Conservation (phyloP, 2,329 filamentous ascomycete genomes). For the Lecanosticta acicola region DNA sequence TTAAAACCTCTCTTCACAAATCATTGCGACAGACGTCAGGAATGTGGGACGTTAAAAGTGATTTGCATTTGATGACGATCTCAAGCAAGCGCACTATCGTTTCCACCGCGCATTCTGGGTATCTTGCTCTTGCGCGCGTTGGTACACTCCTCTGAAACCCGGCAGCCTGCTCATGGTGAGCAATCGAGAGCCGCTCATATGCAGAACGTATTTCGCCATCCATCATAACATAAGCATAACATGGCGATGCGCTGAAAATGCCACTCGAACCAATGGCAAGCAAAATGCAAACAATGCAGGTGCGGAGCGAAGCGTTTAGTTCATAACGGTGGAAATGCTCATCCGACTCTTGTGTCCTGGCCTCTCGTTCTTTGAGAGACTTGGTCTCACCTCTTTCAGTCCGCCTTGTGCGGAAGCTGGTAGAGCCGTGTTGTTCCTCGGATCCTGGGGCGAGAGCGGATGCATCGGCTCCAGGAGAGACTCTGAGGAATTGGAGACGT, state of each 20-base stretch:
- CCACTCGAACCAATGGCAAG: no score
- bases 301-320: constrained; percentile 9
- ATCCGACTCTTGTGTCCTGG: constrained; percentile 9
- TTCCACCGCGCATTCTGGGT: neutral
- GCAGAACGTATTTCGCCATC: neutral
- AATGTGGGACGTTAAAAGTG: neutral
- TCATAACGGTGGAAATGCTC: constrained; percentile 14
- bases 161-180: neutral
- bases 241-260: neutral
- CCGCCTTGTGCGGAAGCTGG: constrained; percentile 2
- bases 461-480: constrained; percentile 20
- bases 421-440: constrained; percentile 21
- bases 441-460: constrained; percentile 21
- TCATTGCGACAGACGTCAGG: neutral
- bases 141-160: neutral
- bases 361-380: constrained; percentile 1
- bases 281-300: neutral
- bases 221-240: neutral
- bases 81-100: neutral
- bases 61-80: neutral
- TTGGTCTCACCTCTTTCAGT: neutral
- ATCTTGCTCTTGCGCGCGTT: neutral
- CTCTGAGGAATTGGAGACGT: constrained; percentile 21
- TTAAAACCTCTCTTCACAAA: no score
- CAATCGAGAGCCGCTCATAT: neutral